Evolutionary conservation across 2,329 filamentous ascomycete species (phyloP).

Genomic region (Phoma sp.): DNA sequence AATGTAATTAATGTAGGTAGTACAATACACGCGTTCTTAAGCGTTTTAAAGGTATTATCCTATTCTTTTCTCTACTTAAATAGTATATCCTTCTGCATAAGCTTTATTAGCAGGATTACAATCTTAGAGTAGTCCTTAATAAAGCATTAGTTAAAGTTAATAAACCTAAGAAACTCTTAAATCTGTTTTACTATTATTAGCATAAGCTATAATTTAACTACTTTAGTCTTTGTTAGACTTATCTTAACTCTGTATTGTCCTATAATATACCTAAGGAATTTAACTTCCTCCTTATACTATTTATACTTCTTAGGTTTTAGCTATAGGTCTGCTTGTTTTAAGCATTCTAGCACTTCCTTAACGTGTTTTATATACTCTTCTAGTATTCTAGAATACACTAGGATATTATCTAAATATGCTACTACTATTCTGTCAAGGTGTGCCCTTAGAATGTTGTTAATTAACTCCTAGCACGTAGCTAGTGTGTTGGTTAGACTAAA

Average conservation of each 20-base stretch:
- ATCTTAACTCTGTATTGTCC: background rate
- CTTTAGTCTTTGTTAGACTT: no score
- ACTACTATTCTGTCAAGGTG: background rate
- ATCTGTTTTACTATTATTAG: no score
- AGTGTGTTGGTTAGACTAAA: conserved; percentile 35
- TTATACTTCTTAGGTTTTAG: background rate
- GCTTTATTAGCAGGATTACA: no score
- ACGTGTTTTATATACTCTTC: background rate
- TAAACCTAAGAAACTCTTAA: no score
- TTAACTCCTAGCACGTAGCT: background rate
- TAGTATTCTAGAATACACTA: background rate
- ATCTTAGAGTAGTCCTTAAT: no score
- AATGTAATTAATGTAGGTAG: no score
- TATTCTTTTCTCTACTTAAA: no score
- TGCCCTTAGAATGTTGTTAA: background rate
- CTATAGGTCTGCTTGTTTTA: background rate
- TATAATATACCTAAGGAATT: background rate
- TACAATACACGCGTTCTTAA: no score
- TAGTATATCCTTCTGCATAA: no score
- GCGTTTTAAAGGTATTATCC: no score
- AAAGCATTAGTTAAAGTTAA: no score
- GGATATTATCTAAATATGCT: background rate
- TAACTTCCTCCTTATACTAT: background rate
- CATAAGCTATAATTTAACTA: no score
- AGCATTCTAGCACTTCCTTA: background rate